Evolutionary conservation across 768 basidiomycete genomes (phyloP).

Genomic region (Mycena epipterygia): DNA sequence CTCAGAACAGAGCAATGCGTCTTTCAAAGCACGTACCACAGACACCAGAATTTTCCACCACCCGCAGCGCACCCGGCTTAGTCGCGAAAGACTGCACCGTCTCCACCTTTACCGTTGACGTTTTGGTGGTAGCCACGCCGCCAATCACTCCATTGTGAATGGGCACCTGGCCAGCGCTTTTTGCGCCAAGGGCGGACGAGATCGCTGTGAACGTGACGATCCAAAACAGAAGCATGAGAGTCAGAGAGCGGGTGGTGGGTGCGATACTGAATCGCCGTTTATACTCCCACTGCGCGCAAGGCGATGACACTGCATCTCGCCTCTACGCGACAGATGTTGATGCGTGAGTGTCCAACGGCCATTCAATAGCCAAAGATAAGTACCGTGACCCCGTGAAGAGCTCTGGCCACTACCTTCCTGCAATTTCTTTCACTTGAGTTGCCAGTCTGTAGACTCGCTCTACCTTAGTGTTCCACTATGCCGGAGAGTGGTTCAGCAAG

Average conservation of each 20-base stretch:
- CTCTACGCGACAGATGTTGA: slow-evolving; percentile 17
- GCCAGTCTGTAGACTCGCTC: neutral
- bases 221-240: slow-evolving; percentile 20
- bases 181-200: slow-evolving; percentile 13
- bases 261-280: slow-evolving; percentile 11
- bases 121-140: slow-evolving; percentile 11
- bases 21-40: slow-evolving; percentile 57
- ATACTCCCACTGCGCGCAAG: slow-evolving; percentile 24
- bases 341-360: neutral
- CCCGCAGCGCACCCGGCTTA: slow-evolving; percentile 65
- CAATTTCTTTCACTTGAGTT: slow-evolving; percentile 9
- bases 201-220: slow-evolving; percentile 11
- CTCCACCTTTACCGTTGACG: neutral
- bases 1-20: neutral
- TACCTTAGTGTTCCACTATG: slow-evolving; percentile 1
- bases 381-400: slow-evolving; percentile 4
- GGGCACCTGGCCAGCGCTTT: slow-evolving; percentile 31
- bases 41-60: slow-evolving; percentile 71
- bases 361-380: neutral
- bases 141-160: slow-evolving; percentile 27
- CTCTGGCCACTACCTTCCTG: neutral
- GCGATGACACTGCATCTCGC: slow-evolving; percentile 15
- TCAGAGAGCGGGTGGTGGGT: slow-evolving; percentile 27
- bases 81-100: slow-evolving; percentile 36
- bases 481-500: slow-evolving; percentile 1